A percentile compares a stretch with the other conserved stretches of the same genome.
Conservation (phyloP, 176 grass and related monocot species). For the Paspalum vaginatum region DNA sequence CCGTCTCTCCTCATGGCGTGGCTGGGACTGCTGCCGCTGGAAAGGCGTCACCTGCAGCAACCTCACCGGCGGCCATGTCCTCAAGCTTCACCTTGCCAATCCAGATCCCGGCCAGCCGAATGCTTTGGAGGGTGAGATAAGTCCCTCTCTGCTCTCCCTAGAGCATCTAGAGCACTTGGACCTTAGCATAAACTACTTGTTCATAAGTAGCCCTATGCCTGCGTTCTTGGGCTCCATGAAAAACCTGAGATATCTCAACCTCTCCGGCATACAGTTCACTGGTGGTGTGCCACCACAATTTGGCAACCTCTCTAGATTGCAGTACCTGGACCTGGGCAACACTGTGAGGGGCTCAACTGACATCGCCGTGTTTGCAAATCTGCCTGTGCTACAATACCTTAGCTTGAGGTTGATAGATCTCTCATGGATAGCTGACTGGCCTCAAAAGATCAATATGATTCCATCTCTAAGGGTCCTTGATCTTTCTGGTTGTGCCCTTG, state of each 20-base stretch:
- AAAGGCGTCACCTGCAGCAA: slow-evolving; percentile 41
- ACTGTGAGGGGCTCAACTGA: neutral
- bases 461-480: neutral
- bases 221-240: slow-evolving; percentile 15
- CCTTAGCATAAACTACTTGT: slow-evolving; percentile 43
- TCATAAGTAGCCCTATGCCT: neutral
- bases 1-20: slow-evolving; percentile 35
- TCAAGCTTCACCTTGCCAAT: slow-evolving; percentile 39
- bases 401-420: neutral
- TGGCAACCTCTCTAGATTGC: slow-evolving; percentile 20
- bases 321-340: neutral
- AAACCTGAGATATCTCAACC: slow-evolving; percentile 27
- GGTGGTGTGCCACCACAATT: slow-evolving; percentile 18
- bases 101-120: neutral
- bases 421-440: neutral
- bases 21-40: slow-evolving; percentile 42
- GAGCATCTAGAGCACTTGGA: slow-evolving; percentile 36
- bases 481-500: neutral
- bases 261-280: neutral
- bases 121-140: slow-evolving; percentile 34
- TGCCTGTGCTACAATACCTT: neutral
- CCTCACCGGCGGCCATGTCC: slow-evolving; percentile 27
- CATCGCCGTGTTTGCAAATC: neutral
- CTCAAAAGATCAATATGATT: neutral
- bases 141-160: slow-evolving; percentile 30